Evolutionary conservation across 352 stramenopile genomes (phyloP), one percentile per base, ranked within the genome.

Genomic region (Phytophthora fragariaefolia): DNA sequence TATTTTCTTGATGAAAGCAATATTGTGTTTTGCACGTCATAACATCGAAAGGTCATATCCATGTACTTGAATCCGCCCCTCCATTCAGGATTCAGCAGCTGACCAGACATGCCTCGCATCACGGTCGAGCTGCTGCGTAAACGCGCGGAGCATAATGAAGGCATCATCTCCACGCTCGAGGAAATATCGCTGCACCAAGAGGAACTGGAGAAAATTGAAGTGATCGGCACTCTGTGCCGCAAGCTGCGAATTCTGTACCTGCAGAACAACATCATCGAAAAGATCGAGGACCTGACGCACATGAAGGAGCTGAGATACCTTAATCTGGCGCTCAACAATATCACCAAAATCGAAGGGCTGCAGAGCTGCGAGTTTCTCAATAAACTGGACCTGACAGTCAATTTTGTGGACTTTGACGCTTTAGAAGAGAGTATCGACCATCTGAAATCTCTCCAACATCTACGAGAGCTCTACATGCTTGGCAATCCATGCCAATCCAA

Each of bases 231-330:
- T 55, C 86, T 89, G 17, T 99, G 96, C 57, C 82, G 91, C 28
- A 92, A 95, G 55, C 69, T 99, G 18, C 96, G 95, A 56, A 99
- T 99, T 48, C 64, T 99, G 17, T 96, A 98, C 60, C 80, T 99
- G 34, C 95, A 98, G 66, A 98, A 99, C 82, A 99, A 98, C 77
- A 98, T 98, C 65, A 98, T 99, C 63, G 73, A 89, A 10, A 87
- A 89, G 43, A 97, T 98, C 36, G 82, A 97, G 61, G 92, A 98
- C 68, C 73, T 98, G 51, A 88, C 91, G 70, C 91, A 98, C 63
- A 86, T 98, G 67, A 98, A 98, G 66, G 80, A 95, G 58, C 79
- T 99, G 15, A 83, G 97, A 60, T 99, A 99, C 79, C 80, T 99
- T 24, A 99, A 99, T 73, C 79, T 99, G 50, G 95, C 96, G 24